Percentiles rank a stretch among this genome's conserved stretches.
Conservation (phyloP, 2,329 filamentous ascomycete species). For the Aspergillus pseudoviridinutans region DNA sequence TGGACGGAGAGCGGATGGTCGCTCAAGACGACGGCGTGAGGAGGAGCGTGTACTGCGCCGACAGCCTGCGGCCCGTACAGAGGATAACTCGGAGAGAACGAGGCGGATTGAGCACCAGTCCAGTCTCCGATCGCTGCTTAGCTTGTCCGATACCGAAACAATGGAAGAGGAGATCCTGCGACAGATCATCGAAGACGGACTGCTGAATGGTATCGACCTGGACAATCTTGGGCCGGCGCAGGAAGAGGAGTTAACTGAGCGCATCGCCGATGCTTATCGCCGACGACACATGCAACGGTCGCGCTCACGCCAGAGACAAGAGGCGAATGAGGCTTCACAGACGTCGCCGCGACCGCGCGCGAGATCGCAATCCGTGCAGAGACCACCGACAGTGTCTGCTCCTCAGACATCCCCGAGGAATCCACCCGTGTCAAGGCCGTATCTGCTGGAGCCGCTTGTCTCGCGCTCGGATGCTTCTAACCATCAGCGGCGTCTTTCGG, state of each 20-base stretch:
- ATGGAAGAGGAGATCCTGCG: conserved; percentile 85
- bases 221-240: conserved; percentile 79
- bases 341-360: conserved; percentile 24
- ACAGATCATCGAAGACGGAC: conserved; percentile 81
- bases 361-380: conserved; percentile 30
- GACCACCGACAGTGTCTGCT: conserved; percentile 14
- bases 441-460: conserved; percentile 29
- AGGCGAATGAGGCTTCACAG: conserved; percentile 30
- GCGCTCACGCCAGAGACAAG: conserved; percentile 31
- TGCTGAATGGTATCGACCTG: conserved; percentile 82
- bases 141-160: conserved; percentile 69
- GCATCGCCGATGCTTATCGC: conserved; percentile 84
- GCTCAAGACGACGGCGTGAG: conserved; percentile 33
- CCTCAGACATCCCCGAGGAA: conserved; percentile 19
- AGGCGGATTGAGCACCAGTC: conserved; percentile 82
- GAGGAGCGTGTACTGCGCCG: conserved; percentile 30
- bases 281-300: conserved; percentile 59
- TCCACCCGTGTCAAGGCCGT: conserved; percentile 29
- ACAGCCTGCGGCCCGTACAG: conserved; percentile 15
- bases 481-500: conserved; percentile 36
- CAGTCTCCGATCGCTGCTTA: conserved; percentile 79
- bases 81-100: conserved; percentile 30
- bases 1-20: conserved; percentile 36
- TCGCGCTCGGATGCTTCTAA: conserved; percentile 16
- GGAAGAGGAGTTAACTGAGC: conserved; percentile 85